A percentile compares a stretch with the other conserved stretches of the same genome.
phyloP scores from a whole-genome alignment of 2,329 filamentous ascomycete genomes.

The Fusarium transvaalense region DNA sequence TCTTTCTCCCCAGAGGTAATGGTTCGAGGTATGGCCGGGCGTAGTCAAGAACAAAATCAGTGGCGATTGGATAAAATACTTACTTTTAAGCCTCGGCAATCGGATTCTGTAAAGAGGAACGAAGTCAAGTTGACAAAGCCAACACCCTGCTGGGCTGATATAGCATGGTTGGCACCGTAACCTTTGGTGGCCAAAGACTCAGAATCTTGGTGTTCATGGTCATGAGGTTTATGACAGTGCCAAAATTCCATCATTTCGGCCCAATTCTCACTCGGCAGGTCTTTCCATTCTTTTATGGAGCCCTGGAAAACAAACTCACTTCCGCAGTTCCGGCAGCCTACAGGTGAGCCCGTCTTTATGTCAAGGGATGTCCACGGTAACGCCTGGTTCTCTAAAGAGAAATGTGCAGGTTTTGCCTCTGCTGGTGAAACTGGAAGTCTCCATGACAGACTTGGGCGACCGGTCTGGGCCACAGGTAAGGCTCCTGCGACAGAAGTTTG shows the following conservation, averaged over 20 bases:
- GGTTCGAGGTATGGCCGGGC: constrained; percentile 9
- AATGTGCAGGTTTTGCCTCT: constrained; percentile 44
- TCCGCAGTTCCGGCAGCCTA: constrained; percentile 60
- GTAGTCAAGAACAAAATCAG: constrained; percentile 22
- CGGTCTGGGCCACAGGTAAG: constrained; percentile 55
- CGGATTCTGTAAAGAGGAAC: constrained; percentile 76
- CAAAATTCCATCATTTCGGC: constrained; percentile 99
- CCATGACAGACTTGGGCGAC: constrained; percentile 62
- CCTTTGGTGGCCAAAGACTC: constrained; percentile 73
- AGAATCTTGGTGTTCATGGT: constrained; percentile 61
- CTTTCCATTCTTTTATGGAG: constrained; percentile 77
- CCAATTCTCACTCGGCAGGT: constrained; percentile 96
- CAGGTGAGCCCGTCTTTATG: constrained; percentile 55
- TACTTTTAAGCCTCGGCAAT: constrained; percentile 67
- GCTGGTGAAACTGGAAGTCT: constrained; percentile 60
- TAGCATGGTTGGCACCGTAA: constrained; percentile 84
- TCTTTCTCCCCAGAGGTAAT: constrained; percentile 63
- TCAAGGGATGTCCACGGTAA: constrained; percentile 70
- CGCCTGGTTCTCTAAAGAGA: constrained; percentile 54
- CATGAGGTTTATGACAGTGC: constrained; percentile 95
- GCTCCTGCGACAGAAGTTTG: constrained; percentile 51
- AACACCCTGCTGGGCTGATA: constrained; percentile 73
- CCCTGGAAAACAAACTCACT: constrained; percentile 55
- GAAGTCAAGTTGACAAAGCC: constrained; percentile 86
- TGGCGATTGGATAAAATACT: constrained; percentile 45